These are phyloP conservation scores for Aspergillus niger DNA, from an alignment of 2,329 filamentous ascomycete species.

Conservation along the genomic window DNA sequence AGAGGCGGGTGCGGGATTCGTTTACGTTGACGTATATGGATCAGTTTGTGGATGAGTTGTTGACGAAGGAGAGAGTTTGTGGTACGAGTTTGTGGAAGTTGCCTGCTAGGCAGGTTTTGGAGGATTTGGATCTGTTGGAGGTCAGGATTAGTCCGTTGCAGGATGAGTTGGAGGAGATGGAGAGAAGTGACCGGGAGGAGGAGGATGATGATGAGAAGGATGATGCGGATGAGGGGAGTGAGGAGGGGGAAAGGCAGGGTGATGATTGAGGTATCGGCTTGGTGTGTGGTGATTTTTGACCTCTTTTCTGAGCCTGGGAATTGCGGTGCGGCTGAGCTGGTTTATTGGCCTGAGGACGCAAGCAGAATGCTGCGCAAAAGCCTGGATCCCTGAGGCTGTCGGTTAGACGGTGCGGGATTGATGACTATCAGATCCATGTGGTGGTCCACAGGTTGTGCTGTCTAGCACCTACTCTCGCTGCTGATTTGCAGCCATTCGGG, in stretches of 20 bases:
- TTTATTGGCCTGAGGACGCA: not conserved
- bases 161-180: conserved; percentile 57
- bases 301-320: not conserved
- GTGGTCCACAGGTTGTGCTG: too few species aligned
- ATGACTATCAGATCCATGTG: too few species aligned
- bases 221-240: conserved; percentile 20
- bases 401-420: too few species aligned
- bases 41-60: conserved; percentile 88
- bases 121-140: conserved; percentile 86
- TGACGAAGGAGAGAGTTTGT: conserved; percentile 86
- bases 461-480: too few species aligned
- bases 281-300: not conserved
- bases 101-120: conserved; percentile 75
- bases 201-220: conserved; percentile 20
- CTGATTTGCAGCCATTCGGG: too few species aligned
- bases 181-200: conserved; percentile 33
- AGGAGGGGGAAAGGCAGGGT: conserved; percentile 7
- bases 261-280: conserved; percentile 30
- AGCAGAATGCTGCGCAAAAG: too few species aligned
- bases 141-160: conserved; percentile 81
- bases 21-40: conserved; percentile 81
- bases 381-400: too few species aligned
- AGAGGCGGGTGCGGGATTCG: conserved; percentile 71
- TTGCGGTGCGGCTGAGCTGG: not conserved
- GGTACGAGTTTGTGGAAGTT: conserved; percentile 92